Percentiles rank a stretch among this genome's conserved stretches.
phyloP scores from a whole-genome alignment of 2,329 filamentous ascomycete species.

The Trichophyton schoenleinii region DNA sequence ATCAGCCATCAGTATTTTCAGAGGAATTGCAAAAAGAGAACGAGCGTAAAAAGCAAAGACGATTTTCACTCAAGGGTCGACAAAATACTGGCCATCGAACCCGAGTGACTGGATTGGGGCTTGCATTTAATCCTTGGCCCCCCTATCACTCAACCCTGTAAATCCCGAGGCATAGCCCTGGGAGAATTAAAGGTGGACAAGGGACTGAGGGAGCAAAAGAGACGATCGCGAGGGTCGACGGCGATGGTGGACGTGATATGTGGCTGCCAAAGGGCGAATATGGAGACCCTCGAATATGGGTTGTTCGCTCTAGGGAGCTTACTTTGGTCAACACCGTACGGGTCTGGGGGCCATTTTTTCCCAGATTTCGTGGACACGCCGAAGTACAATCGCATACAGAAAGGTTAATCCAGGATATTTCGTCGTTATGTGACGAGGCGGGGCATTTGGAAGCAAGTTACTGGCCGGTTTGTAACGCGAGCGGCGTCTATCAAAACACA shows the following conservation, averaged over 20 bases:
- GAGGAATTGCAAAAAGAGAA: neutral
- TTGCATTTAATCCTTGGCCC: neutral
- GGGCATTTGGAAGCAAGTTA: conserved; percentile 12
- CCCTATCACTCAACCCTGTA: neutral
- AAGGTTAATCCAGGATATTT: neutral
- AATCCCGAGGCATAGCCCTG: conserved; percentile 1
- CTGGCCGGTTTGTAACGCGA: conserved; percentile 10
- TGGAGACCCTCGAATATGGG: neutral
- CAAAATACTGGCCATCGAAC: neutral
- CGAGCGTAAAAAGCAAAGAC: neutral
- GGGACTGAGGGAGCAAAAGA: neutral
- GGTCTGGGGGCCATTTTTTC: neutral
- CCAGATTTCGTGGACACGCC: neutral
- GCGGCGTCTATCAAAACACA: conserved; percentile 7
- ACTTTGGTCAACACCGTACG: neutral
- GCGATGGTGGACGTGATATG: neutral
- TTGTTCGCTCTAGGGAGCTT: neutral
- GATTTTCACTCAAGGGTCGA: neutral
- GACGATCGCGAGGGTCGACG: neutral
- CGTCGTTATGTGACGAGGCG: conserved; percentile 4
- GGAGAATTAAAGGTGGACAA: neutral
- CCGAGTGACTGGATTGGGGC: neutral
- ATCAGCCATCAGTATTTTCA: neutral
- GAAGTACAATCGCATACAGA: neutral
- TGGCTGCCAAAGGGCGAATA: neutral